Evolutionary conservation across 306 rosid species (phyloP), one percentile per base, ranked within the genome.

Genomic region (Fragaria nilgerrensis): DNA sequence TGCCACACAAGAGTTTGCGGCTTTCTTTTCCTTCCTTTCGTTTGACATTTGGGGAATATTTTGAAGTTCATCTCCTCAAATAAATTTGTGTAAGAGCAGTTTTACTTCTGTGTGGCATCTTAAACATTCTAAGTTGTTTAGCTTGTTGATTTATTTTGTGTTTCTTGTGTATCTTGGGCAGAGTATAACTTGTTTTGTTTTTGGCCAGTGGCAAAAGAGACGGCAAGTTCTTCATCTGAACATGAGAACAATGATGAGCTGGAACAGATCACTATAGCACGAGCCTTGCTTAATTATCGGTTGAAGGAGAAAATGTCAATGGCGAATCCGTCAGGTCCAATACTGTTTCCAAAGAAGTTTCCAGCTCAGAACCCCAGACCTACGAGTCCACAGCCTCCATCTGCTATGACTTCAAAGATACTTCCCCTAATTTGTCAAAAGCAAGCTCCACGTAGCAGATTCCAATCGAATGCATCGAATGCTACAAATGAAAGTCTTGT

Each of bases 231-330:
- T 56, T 92, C 99, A 62, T 85, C 90, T 47, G 99, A 96, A 79
- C 89, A 92, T 2, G 99, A 96, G 61, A 90, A 77, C 89, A 91
- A 72, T 27, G 99, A 96, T 67, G 99, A 96, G 78, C 78, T 92
- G 74, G 99, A 96, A 82, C 99, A 96, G 85, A 92, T 92, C 85
- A 92, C 98, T 2, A 87, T 96, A 84, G 96, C 99, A 6, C 87
- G 98, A 69, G 97, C 99, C 64, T 85, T 96, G 29, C 70, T 86
- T 58, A 89, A 86, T 75, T 96, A 85, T 84, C 97, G 96, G 1
- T 66, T 85, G 82, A 92, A 92, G 88, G 98, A 96, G 83, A 93
- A 96, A 77, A 84, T 88, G 75, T 78, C 90, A 27, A 86, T 84
- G 89, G 77, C 93, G 17, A 90, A 96, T 75, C 85, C 93, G 32